Base-by-base conservation (phyloP, 2,329 filamentous ascomycete genomes). In the Pseudogymnoascus sp. region DNA sequence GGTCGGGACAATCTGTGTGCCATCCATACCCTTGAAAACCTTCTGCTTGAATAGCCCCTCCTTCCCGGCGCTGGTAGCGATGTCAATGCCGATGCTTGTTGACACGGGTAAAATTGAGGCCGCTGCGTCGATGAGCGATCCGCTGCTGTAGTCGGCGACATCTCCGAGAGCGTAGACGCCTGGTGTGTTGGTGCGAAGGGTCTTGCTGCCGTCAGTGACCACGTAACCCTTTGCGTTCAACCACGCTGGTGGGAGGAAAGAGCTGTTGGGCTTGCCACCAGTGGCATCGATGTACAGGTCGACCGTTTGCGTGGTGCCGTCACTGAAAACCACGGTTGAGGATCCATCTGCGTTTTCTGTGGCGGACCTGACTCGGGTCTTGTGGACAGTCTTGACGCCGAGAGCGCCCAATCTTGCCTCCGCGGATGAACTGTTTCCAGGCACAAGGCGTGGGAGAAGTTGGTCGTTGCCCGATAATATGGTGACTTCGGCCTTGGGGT, bases 151-250 rank as follows among this genome's bases (percentile, higher is more conserved):
- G 5, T 71, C 74, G 0, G 74, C 75, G 0, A 82, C 74, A 66
- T 83, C 80, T 50, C 81, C 81, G 13, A 79, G 63, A 10, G 75
- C 74, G 69, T 82, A 83, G 38, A 82, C 76, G n/a, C 76, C 72
- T 1, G 76, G 70, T 2, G 77, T 78, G 3, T 77, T 77, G 44
- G 80, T 78, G 19, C 80, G 78, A 3, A 81, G 73, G 1, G 78
- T 81, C n/a, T 62, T 57, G 11, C 64, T 67, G 28, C 28, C 50
- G 68, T 84, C 78, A 6, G 78, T 80, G 26, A 74, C 73, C 50
- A 87, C 78, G 71, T 79, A 81, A 13, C 79, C 79, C 4, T 69
- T 73, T 0, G 73, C 71, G 64, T 78, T 74, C 3, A 85, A 75
- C 42, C 82, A 77, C 6, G 74, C 69, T 3, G 69, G 61, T 0